Evolutionary conservation across 163 green algal genomes (phyloP).

Genomic region (Picocystis sp.): DNA sequence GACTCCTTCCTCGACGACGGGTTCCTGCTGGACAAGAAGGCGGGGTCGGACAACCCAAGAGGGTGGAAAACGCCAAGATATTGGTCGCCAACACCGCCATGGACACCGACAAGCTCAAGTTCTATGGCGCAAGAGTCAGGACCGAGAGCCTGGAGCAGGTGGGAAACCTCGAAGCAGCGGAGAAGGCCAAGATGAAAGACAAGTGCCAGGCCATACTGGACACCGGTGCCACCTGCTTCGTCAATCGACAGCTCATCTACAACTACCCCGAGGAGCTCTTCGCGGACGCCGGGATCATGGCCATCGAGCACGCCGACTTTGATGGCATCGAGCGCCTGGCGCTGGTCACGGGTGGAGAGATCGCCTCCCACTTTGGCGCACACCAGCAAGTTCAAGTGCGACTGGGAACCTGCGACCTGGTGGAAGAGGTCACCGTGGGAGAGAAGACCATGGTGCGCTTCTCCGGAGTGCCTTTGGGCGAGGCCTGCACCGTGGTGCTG

Average conservation of each 20-base stretch:
- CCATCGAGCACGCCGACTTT: constrained; percentile 79
- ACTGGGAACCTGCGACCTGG: constrained; percentile 19
- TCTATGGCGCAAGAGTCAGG: constrained; percentile 91
- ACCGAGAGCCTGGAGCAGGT: constrained; percentile 61
- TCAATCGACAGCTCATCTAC: constrained; percentile 99
- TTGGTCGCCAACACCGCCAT: constrained; percentile 97
- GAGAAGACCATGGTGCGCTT: constrained; percentile 96
- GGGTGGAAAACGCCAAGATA: constrained; percentile 80
- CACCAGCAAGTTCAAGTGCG: constrained; percentile 54
- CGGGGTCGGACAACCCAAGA: constrained; percentile 87
- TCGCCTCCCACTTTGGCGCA: constrained; percentile 86
- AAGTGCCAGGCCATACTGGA: constrained; percentile 85
- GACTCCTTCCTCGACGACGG: constrained; percentile 96
- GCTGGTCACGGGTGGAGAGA: constrained; percentile 88
- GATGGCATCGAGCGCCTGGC: constrained; percentile 91
- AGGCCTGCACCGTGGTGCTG: constrained; percentile 96
- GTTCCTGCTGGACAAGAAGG: constrained; percentile 98
- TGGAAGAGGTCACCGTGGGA: constrained; percentile 97
- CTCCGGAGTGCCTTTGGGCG: constrained; percentile 70
- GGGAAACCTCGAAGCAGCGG: constrained; percentile 86
- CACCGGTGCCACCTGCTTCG: constrained; percentile 90
- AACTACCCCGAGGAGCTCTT: constrained; percentile 96
- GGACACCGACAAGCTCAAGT: constrained; percentile 99
- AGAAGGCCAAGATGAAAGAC: constrained; percentile 90
- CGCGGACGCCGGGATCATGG: constrained; percentile 60